A percentile compares a stretch with the other conserved stretches of the same genome.
These are phyloP conservation scores for Eucalyptus dawsonii DNA, from an alignment of 345 rosid genomes.

Conservation along the genomic window DNA sequence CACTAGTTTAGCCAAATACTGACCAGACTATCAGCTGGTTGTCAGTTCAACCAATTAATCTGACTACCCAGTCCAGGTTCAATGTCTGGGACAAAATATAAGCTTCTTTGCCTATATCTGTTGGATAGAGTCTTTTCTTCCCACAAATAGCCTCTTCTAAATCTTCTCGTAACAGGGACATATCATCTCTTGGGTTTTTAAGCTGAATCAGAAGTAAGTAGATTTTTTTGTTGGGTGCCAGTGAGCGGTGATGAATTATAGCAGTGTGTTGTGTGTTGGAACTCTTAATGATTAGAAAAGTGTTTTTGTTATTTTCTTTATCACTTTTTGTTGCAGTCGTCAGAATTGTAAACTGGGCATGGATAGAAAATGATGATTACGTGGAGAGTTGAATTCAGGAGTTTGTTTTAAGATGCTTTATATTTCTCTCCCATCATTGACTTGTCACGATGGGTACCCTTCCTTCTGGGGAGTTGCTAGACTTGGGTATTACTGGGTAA, in stretches of 20 bases:
- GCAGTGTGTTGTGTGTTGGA: background rate
- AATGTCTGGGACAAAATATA: background rate
- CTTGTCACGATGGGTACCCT: background rate
- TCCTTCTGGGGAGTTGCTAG: background rate
- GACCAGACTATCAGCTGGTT: background rate
- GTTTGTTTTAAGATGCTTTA: background rate
- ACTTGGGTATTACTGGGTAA: background rate
- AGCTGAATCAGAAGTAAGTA: background rate
- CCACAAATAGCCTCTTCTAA: background rate
- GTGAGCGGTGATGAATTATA: background rate
- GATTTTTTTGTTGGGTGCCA: background rate
- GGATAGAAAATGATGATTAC: background rate
- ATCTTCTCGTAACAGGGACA: background rate
- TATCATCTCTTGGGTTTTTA: background rate
- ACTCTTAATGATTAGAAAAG: background rate
- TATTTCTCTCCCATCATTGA: background rate
- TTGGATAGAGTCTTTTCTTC: background rate
- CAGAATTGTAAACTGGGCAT: background rate
- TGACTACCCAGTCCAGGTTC: background rate
- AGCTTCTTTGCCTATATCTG: background rate
- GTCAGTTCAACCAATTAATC: background rate
- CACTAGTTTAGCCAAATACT: background rate
- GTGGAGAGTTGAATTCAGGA: background rate
- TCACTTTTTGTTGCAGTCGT: background rate
- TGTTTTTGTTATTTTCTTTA: background rate